Evolutionary conservation across 305 asterid species (phyloP).

Genomic region (Caryopteris hybrid): DNA sequence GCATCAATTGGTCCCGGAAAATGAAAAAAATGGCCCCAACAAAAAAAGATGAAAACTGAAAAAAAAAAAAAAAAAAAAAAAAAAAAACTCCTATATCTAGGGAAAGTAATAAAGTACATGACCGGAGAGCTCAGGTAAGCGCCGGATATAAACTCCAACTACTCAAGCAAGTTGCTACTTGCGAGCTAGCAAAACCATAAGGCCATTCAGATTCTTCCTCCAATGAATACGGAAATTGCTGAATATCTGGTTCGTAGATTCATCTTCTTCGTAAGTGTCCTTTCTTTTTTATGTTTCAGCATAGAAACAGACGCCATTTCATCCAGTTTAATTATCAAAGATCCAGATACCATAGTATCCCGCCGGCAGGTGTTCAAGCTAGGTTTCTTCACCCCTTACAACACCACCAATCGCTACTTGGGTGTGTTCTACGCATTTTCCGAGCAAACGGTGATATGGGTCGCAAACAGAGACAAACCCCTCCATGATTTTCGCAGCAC

Average conservation of each 20-base stretch:
- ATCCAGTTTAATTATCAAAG: conserved; percentile 1
- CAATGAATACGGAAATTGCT: no score
- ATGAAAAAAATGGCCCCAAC: no score
- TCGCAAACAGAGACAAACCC: conserved; percentile 31
- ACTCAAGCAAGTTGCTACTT: no score
- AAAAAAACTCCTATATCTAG: no score
- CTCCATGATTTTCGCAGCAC: conserved; percentile 22
- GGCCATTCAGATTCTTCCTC: no score
- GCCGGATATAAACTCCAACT: no score
- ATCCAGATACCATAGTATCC: conserved; percentile 22
- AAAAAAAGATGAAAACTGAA: no score
- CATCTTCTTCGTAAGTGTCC: neutral
- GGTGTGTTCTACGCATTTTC: conserved; percentile 25
- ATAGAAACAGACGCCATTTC: conserved; percentile 22
- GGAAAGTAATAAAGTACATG: no score
- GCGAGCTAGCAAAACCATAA: no score
- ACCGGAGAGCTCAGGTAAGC: no score
- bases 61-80: no score
- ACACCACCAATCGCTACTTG: conserved; percentile 29
- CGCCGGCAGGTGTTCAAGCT: neutral
- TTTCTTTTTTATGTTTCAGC: neutral
- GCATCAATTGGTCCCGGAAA: no score
- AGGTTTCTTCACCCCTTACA: conserved; percentile 30
- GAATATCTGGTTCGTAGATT: neutral
- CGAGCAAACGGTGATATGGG: conserved; percentile 22